Percentiles rank a stretch among this genome's conserved stretches.
Conservation (phyloP, 257 asterid species). For the Echites panduratus region DNA sequence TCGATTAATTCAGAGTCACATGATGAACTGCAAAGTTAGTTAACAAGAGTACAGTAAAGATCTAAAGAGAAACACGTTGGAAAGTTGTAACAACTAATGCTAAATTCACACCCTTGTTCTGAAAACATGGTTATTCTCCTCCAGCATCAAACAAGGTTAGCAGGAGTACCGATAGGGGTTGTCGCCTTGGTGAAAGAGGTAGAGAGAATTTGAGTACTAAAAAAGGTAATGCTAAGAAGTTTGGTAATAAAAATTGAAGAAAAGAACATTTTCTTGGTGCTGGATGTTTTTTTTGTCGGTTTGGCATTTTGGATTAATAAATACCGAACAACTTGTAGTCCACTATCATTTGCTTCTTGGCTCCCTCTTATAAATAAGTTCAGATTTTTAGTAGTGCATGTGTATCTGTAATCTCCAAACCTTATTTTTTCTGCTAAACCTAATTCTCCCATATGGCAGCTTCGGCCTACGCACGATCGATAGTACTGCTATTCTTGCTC, state of each 20-base stretch:
- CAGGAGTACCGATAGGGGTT: neutral
- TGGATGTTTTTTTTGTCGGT: conserved; percentile 10
- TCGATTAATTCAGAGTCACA: neutral
- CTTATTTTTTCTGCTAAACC: neutral
- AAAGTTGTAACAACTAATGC: no score
- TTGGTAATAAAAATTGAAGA: neutral
- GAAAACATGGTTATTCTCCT: no score
- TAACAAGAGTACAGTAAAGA: no score
- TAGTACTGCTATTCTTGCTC: conserved; percentile 17
- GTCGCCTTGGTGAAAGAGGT: no score
- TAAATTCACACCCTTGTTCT: no score
- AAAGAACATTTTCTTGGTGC: conserved; percentile 19
- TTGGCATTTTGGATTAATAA: conserved; percentile 31
- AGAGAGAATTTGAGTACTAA: neutral
- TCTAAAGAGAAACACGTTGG: neutral
- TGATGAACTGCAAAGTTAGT: conserved; percentile 3
- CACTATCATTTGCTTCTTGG: conserved; percentile 42
- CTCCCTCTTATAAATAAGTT: conserved; percentile 32
- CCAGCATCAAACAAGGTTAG: no score
- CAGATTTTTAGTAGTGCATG: neutral
- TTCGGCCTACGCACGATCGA: conserved; percentile 13
- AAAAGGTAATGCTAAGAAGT: neutral
- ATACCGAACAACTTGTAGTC: conserved; percentile 16
- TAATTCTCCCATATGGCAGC: conserved; percentile 25
- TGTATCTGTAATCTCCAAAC: neutral